Evolutionary conservation across 73 alveolate genomes (phyloP).

Genomic region (Durusdinium trenchii): DNA sequence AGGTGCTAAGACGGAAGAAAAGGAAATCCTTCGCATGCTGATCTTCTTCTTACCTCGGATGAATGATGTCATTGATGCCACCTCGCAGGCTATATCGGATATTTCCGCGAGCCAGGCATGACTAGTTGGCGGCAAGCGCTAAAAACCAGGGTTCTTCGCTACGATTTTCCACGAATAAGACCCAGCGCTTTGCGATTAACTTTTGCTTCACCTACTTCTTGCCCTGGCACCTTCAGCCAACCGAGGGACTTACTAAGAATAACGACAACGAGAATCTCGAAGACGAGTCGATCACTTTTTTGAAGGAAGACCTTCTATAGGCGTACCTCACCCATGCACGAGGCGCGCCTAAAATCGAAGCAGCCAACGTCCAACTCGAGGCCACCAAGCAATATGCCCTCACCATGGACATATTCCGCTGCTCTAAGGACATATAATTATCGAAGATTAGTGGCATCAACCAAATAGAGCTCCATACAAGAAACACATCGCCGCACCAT

Average conservation of each 20-base stretch:
- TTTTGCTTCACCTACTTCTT: not conserved
- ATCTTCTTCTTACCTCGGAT: not conserved
- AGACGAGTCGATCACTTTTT: not conserved
- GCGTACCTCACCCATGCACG: not conserved
- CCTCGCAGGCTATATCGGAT: not conserved
- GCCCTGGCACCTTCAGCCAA: not conserved
- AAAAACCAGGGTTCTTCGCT: not conserved
- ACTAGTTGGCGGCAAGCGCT: slow-evolving; percentile 23
- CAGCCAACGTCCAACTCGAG: too few relatives aligned
- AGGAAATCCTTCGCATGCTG: not conserved
- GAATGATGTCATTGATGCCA: not conserved
- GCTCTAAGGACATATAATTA: too few relatives aligned
- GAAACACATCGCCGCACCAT: not conserved
- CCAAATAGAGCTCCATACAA: too few relatives aligned
- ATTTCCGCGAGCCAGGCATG: slow-evolving; percentile 14
- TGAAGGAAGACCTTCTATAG: not conserved
- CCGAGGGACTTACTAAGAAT: not conserved
- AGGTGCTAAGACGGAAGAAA: not conserved
- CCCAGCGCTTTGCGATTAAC: not conserved
- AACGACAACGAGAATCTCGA: slow-evolving; percentile 13
- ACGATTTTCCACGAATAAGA: not conserved
- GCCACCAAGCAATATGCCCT: too few relatives aligned
- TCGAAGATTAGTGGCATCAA: not conserved
- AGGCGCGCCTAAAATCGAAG: too few relatives aligned
- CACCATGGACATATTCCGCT: too few relatives aligned